Conservation (phyloP, 345 rosid species). For the Populus davidiana region DNA sequence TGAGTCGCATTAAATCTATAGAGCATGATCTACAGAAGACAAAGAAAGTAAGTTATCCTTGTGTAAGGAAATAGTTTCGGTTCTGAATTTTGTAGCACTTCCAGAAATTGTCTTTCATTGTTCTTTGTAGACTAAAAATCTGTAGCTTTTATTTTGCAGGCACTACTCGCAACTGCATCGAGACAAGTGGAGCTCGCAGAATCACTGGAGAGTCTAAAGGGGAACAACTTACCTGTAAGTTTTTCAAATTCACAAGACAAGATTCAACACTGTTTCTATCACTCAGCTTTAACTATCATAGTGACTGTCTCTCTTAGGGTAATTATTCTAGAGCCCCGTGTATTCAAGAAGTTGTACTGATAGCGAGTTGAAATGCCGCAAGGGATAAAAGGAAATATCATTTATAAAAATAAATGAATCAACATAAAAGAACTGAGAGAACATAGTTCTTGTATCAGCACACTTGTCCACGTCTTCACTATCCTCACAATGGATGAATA, state of each 20-base stretch:
- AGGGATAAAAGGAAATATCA: too few species aligned
- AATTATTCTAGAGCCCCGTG: too few species aligned
- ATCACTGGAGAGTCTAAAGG: conserved; percentile 66
- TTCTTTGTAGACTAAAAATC: not conserved
- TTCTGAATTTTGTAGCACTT: not conserved
- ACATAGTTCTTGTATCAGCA: too few species aligned
- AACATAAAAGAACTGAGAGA: too few species aligned
- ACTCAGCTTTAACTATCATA: too few species aligned
- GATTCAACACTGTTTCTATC: not conserved
- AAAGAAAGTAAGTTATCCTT: conserved; percentile 50
- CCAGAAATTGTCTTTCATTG: not conserved
- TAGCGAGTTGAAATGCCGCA: too few species aligned
- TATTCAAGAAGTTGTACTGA: too few species aligned
- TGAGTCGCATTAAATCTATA: conserved; percentile 73
- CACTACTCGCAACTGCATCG: conserved; percentile 79
- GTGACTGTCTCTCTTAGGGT: too few species aligned
- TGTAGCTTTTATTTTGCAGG: conserved; percentile 41
- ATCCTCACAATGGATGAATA: too few species aligned
- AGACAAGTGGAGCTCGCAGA: conserved; percentile 90
- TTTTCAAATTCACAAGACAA: not conserved
- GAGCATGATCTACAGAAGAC: conserved; percentile 90
- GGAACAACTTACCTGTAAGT: conserved; percentile 52
- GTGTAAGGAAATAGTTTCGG: not conserved
- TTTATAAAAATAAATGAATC: too few species aligned
- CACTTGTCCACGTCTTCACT: too few species aligned